A percentile compares a stretch with the other conserved stretches of the same genome.
These are phyloP conservation scores for Fusarium sp. DNA, from an alignment of 2,329 filamentous ascomycete genomes.

Conservation along the genomic window DNA sequence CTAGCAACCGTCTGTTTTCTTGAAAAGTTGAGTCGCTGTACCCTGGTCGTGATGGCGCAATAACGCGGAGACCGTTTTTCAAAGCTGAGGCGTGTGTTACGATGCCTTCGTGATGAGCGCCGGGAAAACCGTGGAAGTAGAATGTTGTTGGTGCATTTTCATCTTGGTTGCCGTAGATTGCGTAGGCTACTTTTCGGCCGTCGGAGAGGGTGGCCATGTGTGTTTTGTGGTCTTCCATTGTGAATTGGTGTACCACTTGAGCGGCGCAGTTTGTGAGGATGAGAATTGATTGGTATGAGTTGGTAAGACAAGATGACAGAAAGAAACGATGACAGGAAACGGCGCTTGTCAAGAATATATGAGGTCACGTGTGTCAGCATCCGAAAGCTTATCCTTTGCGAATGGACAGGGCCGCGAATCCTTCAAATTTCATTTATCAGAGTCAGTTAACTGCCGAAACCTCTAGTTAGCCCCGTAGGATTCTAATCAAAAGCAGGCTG, in stretches of 20 bases:
- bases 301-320: background rate
- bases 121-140: slow-evolving; percentile 30
- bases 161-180: slow-evolving; percentile 19
- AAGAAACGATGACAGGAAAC: too few species aligned
- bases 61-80: slow-evolving; percentile 5
- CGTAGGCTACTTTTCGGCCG: slow-evolving; percentile 21
- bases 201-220: slow-evolving; percentile 14
- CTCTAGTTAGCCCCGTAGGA: background rate
- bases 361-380: background rate
- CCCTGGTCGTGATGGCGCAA: slow-evolving; percentile 21
- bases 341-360: background rate
- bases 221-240: slow-evolving; percentile 10
- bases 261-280: background rate
- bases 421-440: background rate
- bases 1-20: slow-evolving; percentile 1
- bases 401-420: background rate
- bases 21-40: slow-evolving; percentile 29
- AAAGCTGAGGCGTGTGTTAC: background rate
- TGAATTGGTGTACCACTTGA: background rate
- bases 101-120: slow-evolving; percentile 30
- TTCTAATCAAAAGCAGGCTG: slow-evolving; percentile 16
- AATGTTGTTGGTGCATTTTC: slow-evolving; percentile 12
- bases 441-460: background rate
- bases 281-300: background rate
- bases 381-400: background rate